These are phyloP conservation scores for Aciculosporium take DNA, from an alignment of 2,329 filamentous ascomycete genomes.

Conservation along the genomic window DNA sequence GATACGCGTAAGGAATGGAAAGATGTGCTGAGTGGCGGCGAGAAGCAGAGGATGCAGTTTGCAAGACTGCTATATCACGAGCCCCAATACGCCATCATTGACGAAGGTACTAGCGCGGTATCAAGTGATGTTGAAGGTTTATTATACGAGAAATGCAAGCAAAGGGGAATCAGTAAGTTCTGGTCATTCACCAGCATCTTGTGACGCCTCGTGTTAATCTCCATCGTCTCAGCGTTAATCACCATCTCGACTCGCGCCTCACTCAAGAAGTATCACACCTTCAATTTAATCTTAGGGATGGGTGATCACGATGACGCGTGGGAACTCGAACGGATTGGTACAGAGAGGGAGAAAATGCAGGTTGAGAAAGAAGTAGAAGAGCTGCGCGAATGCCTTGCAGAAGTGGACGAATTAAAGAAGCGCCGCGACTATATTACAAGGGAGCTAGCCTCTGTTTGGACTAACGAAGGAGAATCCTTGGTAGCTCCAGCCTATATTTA, in stretches of 20 bases:
- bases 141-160: conserved; percentile 85
- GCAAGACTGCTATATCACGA: conserved; percentile 88
- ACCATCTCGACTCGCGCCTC: conserved; percentile 92
- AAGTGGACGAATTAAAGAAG: conserved; percentile 73
- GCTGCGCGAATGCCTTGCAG: conserved; percentile 61
- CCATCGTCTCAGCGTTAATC: conserved; percentile 52
- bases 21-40: conserved; percentile 88
- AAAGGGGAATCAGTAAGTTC: conserved; percentile 75
- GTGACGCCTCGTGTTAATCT: conserved; percentile 6
- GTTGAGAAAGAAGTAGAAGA: conserved; percentile 86
- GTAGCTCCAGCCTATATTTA: conserved; percentile 31
- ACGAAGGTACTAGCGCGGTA: conserved; percentile 90
- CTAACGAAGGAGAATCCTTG: conserved; percentile 34
- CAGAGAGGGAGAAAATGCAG: conserved; percentile 79
- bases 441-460: conserved; percentile 57
- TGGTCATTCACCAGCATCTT: not conserved
- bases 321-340: conserved; percentile 89
- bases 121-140: conserved; percentile 89
- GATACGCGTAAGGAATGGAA: conserved; percentile 97
- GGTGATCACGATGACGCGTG: conserved; percentile 75
- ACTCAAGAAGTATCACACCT: conserved; percentile 90
- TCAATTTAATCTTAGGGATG: conserved; percentile 70
- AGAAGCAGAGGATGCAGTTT: conserved; percentile 92
- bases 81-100: conserved; percentile 83
- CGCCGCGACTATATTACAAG: conserved; percentile 67